A percentile compares a stretch with the other conserved stretches of the same genome.
phyloP scores from a whole-genome alignment of 108 stramenopile species.

The Nannochloropsis oceanica region DNA sequence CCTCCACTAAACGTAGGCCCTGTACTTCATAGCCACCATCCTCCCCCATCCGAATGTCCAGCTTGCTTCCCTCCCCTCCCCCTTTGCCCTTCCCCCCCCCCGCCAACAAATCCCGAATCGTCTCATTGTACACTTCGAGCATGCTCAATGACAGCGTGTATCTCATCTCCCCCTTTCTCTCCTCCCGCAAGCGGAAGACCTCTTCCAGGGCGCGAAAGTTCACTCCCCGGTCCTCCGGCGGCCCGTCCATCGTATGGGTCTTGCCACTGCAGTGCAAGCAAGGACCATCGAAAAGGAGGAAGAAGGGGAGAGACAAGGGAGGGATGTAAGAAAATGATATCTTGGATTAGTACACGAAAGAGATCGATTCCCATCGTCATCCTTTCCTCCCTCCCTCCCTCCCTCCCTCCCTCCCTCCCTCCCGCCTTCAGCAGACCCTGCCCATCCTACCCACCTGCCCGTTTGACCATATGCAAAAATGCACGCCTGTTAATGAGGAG shows the following conservation, averaged over 20 bases:
- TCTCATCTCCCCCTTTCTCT: constrained; percentile 39
- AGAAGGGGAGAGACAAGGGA: background rate
- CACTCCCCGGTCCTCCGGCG: constrained; percentile 34
- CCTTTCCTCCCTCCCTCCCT: no score
- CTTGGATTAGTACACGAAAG: no score
- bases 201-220: constrained; percentile 47
- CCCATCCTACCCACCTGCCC: background rate
- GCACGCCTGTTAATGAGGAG: no score
- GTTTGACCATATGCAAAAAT: background rate
- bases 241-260: constrained; percentile 46
- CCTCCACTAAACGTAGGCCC: constrained; percentile 30
- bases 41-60: constrained; percentile 35
- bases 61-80: constrained; percentile 5
- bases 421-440: background rate
- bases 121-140: constrained; percentile 94
- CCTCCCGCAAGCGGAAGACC: constrained; percentile 43
- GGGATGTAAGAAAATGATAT: background rate
- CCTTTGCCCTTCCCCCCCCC: background rate
- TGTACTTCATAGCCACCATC: constrained; percentile 35
- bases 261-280: constrained; percentile 44
- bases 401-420: background rate
- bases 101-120: constrained; percentile 69
- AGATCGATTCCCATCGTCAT: no score
- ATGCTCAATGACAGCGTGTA: constrained; percentile 52
- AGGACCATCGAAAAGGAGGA: constrained; percentile 36